Base-by-base conservation (phyloP, 2,329 filamentous ascomycete species). In the Colletotrichum tofieldiae region DNA sequence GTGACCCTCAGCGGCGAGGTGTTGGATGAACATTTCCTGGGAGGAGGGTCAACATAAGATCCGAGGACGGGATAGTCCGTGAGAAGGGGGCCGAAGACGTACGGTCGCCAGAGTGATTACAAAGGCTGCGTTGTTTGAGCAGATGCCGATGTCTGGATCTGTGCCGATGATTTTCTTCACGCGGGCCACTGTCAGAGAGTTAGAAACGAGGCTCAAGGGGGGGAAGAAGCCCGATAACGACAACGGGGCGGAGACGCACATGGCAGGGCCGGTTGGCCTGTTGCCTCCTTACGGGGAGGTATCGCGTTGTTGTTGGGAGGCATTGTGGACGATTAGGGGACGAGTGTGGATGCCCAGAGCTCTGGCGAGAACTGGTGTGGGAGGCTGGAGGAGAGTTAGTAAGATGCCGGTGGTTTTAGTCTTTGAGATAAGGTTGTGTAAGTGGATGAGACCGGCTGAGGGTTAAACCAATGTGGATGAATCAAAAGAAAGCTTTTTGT, bases 131-230 rank as follows among this genome's bases (percentile, higher is more conserved):
- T 97, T 97, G 82, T 95, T 97, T 58, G 95, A 97, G 82, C 94
- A 97, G 80, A 93, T 90, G 74, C 86, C 87, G 74, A 98, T 93
- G 74, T 98, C 96, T 54, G 94, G 91, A 82, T 99, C 96, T 70
- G 94, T 89, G 60, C 91, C 89, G 73, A 99, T 94, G 80, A 99
- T 98, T 84, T 97, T 98, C 84, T 98, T 98, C 71, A 99, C 94
- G 78, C 96, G 91, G 23, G 96, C 94, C 67, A 98, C 96, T 98
- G 75, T 26, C 49, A 62, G 61, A 72, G 41, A 72, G 72, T 76
- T 4, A 73, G 66, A 65, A 59, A 58, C 56, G 39, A 52, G 51
- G 23, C 1, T 14, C 29, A 20, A 5, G 16, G 29, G 23, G 26
- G 65, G 56, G 56, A 76, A 61, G 75, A 70, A 2, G 16, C 8